Base-by-base conservation (phyloP, 129 eudicot species). In the Pittosporum tobira region DNA sequence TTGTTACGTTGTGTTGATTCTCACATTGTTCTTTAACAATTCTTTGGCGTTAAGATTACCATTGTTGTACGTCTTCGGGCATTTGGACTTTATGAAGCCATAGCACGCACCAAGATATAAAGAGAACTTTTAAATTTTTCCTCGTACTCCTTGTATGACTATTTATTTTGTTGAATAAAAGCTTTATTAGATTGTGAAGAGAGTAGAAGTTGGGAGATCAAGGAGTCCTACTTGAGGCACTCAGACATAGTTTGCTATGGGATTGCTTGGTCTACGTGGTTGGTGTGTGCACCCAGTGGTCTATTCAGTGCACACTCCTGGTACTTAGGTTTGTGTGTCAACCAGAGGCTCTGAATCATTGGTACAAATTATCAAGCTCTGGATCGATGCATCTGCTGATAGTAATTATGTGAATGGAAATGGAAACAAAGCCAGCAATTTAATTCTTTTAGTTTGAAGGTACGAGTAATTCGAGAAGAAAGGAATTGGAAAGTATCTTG, bases 291-390 rank as follows among this genome's bases (percentile, higher is more conserved):
- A n/a, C n/a, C n/a, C n/a, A n/a, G n/a, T n/a, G n/a, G n/a, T n/a
- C n/a, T n/a, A n/a, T n/a, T n/a, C n/a, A n/a, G n/a, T n/a, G n/a
- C n/a, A n/a, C n/a, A n/a, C n/a, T n/a, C n/a, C n/a, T n/a, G n/a
- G n/a, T n/a, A n/a, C n/a, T n/a, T n/a, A n/a, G n/a, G n/a, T n/a
- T n/a, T n/a, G n/a, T n/a, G n/a, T n/a, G n/a, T n/a, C n/a, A n/a
- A n/a, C 96, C 0, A 96, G 99, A 11, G 90, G 96, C 0, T 66
- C 90, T 1, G 45, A 59, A 16, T 34, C 63, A 0, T 48, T 85
- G 0, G 48, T 71, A 0, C 77, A 75, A 26, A 66, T 68, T 26
- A 81, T 86, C 7, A 72, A 81, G 65, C 27, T 77, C 48, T 57
- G 86, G 70, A 42, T 91, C 0, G 71, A 71, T 2, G 83, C 87